Percentiles rank a stretch among this genome's conserved stretches.
These are phyloP conservation scores for Arthrobotrys musiformis DNA, from an alignment of 2,329 filamentous ascomycete genomes.

Conservation along the genomic window DNA sequence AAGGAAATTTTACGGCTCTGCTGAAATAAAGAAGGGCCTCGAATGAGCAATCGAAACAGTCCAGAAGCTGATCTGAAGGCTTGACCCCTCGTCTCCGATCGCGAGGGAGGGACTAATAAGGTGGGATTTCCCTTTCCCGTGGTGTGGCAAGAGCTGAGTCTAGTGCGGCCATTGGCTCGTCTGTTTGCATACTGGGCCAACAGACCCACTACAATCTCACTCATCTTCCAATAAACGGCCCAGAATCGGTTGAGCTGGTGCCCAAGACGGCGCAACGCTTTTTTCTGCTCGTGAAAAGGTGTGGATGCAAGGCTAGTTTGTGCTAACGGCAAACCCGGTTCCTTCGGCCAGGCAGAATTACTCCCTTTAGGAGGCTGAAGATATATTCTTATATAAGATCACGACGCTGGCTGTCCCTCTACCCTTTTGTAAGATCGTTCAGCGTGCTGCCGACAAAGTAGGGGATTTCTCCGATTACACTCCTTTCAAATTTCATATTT, in stretches of 20 bases:
- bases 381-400: conserved; percentile 26
- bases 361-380: conserved; percentile 24
- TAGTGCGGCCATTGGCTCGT: conserved; percentile 22
- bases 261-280: conserved; percentile 47
- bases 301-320: conserved; percentile 41
- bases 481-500: conserved; percentile 32
- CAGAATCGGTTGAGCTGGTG: conserved; percentile 33
- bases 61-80: conserved; percentile 26
- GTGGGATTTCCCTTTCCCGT: conserved; percentile 29
- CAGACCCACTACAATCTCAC: conserved; percentile 53
- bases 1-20: conserved; percentile 1
- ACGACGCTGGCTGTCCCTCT: conserved; percentile 35
- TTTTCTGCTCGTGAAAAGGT: conserved; percentile 22
- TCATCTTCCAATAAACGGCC: conserved; percentile 29
- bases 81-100: conserved; percentile 42
- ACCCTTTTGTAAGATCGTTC: background rate
- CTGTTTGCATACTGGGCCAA: conserved; percentile 19
- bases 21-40: conserved; percentile 50
- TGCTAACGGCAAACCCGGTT: conserved; percentile 32
- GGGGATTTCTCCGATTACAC: conserved; percentile 45
- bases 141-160: conserved; percentile 31
- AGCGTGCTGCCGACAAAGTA: conserved; percentile 10
- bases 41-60: conserved; percentile 40
- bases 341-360: background rate
- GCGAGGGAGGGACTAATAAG: conserved; percentile 17